Base-by-base conservation (phyloP, 108 stramenopile species). In the Cyclostephanos invisitatus region DNA sequence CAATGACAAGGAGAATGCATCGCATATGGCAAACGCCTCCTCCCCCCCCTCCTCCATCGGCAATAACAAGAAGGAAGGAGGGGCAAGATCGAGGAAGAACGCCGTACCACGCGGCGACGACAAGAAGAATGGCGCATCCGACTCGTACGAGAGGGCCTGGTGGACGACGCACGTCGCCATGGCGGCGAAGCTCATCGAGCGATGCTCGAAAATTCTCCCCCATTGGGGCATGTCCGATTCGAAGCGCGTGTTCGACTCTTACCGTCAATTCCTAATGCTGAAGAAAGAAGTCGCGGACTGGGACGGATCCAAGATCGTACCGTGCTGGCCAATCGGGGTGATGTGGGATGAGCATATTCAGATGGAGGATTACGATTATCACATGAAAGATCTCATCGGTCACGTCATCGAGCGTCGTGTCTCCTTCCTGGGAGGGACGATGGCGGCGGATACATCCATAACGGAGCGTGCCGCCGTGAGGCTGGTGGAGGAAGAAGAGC, bases 251-350 rank as follows among this genome's bases (percentile, higher is more conserved):
- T 65, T 91, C 37, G 77, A 72, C 40, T 84, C 86, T 28, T 91
- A 91, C 78, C 75, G 85, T 22, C 87, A 88, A 65, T 91, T 91
- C 64, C 78, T 91, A 73, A 73, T 85, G n/a, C 72, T 91, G 40
- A 91, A 91, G 75, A 85, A 83, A 7, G 86, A 86, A 50, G 70
- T 75, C 77, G 74, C 75, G 38, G 90, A 91, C 72, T 91, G 86
- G 86, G 66, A 88, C 46, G 84, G 49, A 12, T 60, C 73, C 14
- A 85, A 82, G 55, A 62, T 88, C 40, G 53, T 77, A 7, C 86
- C 90, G 49, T 85, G 86, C 18, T 48, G 83, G 44, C 75, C 86
- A 28, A 83, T 91, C 54, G 75, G 82, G 32, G 72, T 81, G 70
- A 88, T 91, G 87, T 91, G 90, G 90, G 74, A 79, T 46, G 60